phyloP scores from a whole-genome alignment of 78 protist genomes.

The Dictyostelium firmibasis region DNA sequence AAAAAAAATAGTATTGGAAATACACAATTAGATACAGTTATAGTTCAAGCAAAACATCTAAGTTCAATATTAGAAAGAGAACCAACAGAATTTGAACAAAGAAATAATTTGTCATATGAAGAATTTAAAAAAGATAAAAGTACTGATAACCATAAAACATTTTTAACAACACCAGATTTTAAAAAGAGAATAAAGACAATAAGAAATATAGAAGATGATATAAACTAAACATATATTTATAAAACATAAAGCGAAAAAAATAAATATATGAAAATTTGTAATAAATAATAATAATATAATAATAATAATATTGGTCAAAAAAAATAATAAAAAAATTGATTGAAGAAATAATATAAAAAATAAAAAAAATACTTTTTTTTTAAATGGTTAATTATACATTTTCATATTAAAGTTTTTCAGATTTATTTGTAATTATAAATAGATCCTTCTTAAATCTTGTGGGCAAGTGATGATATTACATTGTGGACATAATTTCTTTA shows the following conservation, averaged over 20 bases:
- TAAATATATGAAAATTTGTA: background rate
- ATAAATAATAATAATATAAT: background rate
- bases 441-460: constrained; percentile 75
- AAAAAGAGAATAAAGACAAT: background rate
- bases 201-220: background rate
- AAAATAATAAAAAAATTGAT: background rate
- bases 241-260: background rate
- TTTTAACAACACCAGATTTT: background rate
- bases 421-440: constrained; percentile 37
- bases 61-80: constrained; percentile 47
- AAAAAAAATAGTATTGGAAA: constrained; percentile 48
- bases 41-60: constrained; percentile 63
- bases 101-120: background rate
- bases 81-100: constrained; percentile 44
- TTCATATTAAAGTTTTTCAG: background rate
- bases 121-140: background rate
- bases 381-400: too few relatives aligned
- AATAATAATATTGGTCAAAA: background rate
- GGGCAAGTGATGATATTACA: constrained; percentile 81
- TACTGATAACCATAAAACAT: background rate
- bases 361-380: background rate
- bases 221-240: too few relatives aligned
- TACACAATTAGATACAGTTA: constrained; percentile 74
- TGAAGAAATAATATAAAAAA: too few relatives aligned
- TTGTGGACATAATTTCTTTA: constrained; percentile 83